phyloP scores from a whole-genome alignment of 2,329 filamentous ascomycete genomes.

The Neopestalotiopsis sp. region DNA sequence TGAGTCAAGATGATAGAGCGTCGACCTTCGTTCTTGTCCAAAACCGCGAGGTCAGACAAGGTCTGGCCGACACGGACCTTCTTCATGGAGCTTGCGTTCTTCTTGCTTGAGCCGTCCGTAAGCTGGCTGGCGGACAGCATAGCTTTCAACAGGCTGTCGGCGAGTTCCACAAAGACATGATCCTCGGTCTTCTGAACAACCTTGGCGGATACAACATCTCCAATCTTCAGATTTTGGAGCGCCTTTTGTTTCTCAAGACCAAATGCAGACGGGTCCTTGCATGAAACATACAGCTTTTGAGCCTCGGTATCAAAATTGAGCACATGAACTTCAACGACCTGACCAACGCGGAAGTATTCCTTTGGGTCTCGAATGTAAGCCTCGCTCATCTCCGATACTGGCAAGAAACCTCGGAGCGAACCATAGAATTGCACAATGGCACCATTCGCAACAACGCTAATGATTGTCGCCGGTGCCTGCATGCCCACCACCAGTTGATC shows the following conservation, averaged over 20 bases:
- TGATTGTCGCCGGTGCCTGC: constrained; percentile 84
- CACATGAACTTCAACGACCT: constrained; percentile 91
- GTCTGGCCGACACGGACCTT: constrained; percentile 85
- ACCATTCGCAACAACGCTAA: constrained; percentile 78
- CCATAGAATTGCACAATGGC: constrained; percentile 95
- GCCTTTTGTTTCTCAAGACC: constrained; percentile 77
- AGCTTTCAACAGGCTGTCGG: constrained; percentile 76
- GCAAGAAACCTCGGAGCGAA: constrained; percentile 81
- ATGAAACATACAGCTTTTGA: constrained; percentile 82
- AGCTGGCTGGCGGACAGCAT: constrained; percentile 79
- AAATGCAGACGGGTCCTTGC: constrained; percentile 84
- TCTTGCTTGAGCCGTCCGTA: constrained; percentile 79
- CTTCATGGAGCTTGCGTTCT: constrained; percentile 75
- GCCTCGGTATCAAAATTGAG: constrained; percentile 76
- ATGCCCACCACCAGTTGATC: constrained; percentile 74
- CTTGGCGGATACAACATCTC: constrained; percentile 76
- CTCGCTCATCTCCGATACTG: constrained; percentile 97
- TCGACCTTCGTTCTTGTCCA: constrained; percentile 84
- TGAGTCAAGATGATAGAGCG: constrained; percentile 78
- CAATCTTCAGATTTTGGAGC: constrained; percentile 74
- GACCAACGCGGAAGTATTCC: constrained; percentile 87
- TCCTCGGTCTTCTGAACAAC: constrained; percentile 83
- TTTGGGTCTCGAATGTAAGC: constrained; percentile 89
- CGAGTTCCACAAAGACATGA: constrained; percentile 77
- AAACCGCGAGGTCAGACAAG: constrained; percentile 78